Base-by-base conservation (phyloP, 2,329 filamentous ascomycete species). In the Aspergillus awamori region DNA sequence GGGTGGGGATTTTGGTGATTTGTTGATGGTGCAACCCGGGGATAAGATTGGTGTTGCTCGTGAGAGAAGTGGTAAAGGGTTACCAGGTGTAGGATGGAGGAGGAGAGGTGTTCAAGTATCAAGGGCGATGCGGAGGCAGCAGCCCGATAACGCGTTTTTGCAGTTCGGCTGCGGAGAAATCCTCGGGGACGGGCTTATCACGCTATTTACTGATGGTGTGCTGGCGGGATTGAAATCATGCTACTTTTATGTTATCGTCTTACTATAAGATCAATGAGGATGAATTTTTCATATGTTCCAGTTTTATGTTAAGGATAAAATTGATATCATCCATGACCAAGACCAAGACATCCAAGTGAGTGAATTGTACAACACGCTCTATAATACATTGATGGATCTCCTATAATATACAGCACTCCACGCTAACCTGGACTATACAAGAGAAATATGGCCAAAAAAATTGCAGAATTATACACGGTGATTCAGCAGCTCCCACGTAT, bases 161-260 rank as follows among this genome's bases (percentile, higher is more conserved):
- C 30, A 36, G 11, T 13, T 53, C 38, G 52, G 43, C 52, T 55
- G 58, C 52, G 58, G 58, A 88, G 68, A 45, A 56, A 36, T 56
- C 53, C 41, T n/a, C n/a, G 33, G 33, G 33, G 33, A 36, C 53
- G 41, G 53, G 52, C 38, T 47, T 55, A 28, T 30, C 38, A 22
- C 41, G 13, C 39, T 30, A 55, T 11, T 36, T 26, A 5, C 0
- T 36, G 33, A 36, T 36, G 33, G 33, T 36, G 33, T 15, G 33
- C 33, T 26, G 26, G 26, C 26, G 26, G 26, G 4, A 26, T 26
- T 7, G 20, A 20, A 20, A 20, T 20, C 2, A 20, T 20, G 20
- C 20, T 20, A 20, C 20, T 20, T 20, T 20, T 20, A 2, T 20
- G 2, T 20, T 20, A 20, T 20, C 20, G 20, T 20, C 20, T 20